Conservation (phyloP, 331 rosid species). For the Pyracantha coccinea region DNA sequence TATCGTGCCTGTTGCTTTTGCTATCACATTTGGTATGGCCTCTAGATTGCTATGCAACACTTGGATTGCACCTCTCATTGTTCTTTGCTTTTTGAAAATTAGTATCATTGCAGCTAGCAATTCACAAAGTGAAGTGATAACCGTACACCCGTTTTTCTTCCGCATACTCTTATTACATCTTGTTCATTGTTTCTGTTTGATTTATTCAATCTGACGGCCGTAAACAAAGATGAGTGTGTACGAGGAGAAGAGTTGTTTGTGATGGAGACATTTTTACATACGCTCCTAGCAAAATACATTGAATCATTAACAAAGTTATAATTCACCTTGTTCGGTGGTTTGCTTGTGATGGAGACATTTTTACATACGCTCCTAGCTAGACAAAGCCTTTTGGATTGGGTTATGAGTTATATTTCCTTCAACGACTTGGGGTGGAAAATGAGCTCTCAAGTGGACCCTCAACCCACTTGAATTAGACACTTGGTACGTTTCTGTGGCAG, state of each 20-base stretch:
- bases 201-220: too few relatives aligned
- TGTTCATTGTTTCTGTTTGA: too few relatives aligned
- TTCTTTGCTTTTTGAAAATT: neutral
- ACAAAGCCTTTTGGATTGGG: neutral
- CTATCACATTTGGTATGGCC: neutral
- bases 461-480: neutral
- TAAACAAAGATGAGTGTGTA: neutral
- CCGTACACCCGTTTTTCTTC: too few relatives aligned
- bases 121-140: neutral
- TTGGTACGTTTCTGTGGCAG: neutral
- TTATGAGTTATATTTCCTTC: neutral
- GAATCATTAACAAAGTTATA: neutral
- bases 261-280: too few relatives aligned
- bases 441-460: neutral
- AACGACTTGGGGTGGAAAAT: neutral
- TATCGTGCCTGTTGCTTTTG: conserved; percentile 2
- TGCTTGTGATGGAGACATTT: conserved; percentile 1
- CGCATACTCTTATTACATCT: too few relatives aligned
- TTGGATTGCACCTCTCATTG: neutral
- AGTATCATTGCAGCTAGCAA: neutral
- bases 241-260: neutral
- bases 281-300: too few relatives aligned
- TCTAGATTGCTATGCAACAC: neutral
- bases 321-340: conserved; percentile 3
- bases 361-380: neutral